phyloP scores from a whole-genome alignment of 441 rosid species.

The Pelargonium exstipulatum region DNA sequence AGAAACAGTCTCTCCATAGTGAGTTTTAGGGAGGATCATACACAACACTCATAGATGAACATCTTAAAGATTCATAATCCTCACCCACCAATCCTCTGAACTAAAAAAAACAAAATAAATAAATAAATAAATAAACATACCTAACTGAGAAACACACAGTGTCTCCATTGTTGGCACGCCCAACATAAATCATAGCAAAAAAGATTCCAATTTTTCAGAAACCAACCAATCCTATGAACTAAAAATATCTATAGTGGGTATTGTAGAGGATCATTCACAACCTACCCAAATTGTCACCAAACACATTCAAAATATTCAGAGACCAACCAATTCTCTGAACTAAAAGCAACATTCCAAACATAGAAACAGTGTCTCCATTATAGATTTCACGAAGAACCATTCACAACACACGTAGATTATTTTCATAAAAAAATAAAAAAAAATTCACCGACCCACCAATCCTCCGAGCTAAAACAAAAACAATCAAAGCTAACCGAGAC shows the following conservation, averaged over 20 bases:
- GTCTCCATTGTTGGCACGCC: not conserved
- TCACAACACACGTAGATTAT: not conserved
- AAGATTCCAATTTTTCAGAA: not conserved
- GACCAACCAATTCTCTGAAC: not conserved
- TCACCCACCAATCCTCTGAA: constrained; percentile 5
- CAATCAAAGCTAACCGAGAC: constrained; percentile 18
- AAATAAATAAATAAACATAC: not conserved
- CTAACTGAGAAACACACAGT: not conserved
- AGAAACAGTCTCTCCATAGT: not conserved
- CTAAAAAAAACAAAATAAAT: not conserved
- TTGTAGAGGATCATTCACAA: constrained; percentile 4
- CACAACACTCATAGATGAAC: not conserved
- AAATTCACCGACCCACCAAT: not conserved
- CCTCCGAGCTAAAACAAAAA: not conserved
- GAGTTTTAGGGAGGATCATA: not conserved
- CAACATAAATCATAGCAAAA: not conserved
- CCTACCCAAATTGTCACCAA: not conserved
- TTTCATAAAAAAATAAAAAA: not conserved
- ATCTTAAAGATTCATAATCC: constrained; percentile 1
- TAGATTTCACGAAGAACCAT: not conserved
- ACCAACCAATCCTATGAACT: not conserved
- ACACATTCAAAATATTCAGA: not conserved
- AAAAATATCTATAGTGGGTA: not conserved
- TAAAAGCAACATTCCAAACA: not conserved
- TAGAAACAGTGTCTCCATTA: not conserved